Conservation (phyloP, 306 rosid species). For the Vicia sativa region DNA sequence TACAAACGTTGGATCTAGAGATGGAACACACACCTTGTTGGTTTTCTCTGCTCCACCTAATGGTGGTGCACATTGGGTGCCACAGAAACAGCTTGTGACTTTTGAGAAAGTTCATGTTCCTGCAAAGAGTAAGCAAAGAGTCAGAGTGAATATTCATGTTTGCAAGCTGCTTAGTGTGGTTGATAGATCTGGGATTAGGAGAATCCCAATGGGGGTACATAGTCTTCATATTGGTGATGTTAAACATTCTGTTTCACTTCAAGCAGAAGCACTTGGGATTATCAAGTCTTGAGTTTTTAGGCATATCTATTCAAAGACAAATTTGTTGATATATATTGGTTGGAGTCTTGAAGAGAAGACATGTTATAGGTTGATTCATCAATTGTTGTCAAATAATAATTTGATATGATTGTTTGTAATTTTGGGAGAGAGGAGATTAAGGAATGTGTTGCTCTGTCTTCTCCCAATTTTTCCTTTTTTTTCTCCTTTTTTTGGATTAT, state of each 20-base stretch:
- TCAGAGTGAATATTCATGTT: slow-evolving; percentile 64
- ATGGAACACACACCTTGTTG: slow-evolving; percentile 71
- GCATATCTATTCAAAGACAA: slow-evolving; percentile 21
- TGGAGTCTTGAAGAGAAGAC: slow-evolving; percentile 25
- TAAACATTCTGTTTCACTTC: slow-evolving; percentile 62
- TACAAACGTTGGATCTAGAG: slow-evolving; percentile 64
- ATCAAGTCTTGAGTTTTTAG: slow-evolving; percentile 54
- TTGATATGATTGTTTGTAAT: slow-evolving; percentile 16
- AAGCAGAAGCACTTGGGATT: slow-evolving; percentile 57
- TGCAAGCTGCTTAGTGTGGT: slow-evolving; percentile 81
- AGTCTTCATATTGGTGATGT: slow-evolving; percentile 62
- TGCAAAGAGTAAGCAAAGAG: slow-evolving; percentile 48
- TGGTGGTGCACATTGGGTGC: slow-evolving; percentile 56
- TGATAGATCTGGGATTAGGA: slow-evolving; percentile 70
- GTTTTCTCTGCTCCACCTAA: slow-evolving; percentile 73
- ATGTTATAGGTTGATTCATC: slow-evolving; percentile 33
- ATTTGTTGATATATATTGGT: slow-evolving; percentile 35
- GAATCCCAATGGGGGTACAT: slow-evolving; percentile 76
- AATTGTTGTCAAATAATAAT: not conserved
- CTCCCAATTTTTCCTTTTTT: not conserved
- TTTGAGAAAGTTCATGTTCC: slow-evolving; percentile 72
- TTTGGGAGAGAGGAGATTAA: slow-evolving; percentile 29
- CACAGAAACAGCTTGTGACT: slow-evolving; percentile 63
- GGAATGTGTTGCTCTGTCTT: slow-evolving; percentile 27
- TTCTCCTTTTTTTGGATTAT: not conserved